A percentile compares a stretch with the other conserved stretches of the same genome.
Evolutionary conservation across 1,284 basidiomycete species (phyloP).

Genomic region (Ustilago cynodontis): DNA sequence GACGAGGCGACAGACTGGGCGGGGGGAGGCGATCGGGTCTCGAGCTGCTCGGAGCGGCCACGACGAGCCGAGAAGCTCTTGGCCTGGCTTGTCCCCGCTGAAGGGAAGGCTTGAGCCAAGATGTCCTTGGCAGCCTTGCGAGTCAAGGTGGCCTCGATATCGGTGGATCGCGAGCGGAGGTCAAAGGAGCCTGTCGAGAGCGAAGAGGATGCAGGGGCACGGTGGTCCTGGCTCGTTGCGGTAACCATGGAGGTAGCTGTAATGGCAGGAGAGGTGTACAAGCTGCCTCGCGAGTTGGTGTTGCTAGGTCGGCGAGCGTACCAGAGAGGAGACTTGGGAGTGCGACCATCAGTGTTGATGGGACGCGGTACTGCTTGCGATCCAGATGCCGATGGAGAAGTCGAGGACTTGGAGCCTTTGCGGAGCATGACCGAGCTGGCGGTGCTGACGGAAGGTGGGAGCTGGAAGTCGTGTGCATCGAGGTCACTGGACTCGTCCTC

Average conservation of each 20-base stretch:
- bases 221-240: slow-evolving; percentile 37
- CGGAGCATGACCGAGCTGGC: slow-evolving; percentile 55
- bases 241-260: slow-evolving; percentile 54
- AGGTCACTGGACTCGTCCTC: slow-evolving; percentile 60
- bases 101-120: slow-evolving; percentile 29
- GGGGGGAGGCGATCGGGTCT: slow-evolving; percentile 50
- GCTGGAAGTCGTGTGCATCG: slow-evolving; percentile 54
- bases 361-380: slow-evolving; percentile 25
- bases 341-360: slow-evolving; percentile 37
- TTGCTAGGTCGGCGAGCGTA: slow-evolving; percentile 58
- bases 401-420: slow-evolving; percentile 36
- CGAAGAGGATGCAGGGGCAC: slow-evolving; percentile 9
- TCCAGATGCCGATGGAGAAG: slow-evolving; percentile 11
- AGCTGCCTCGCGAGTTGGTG: slow-evolving; percentile 58
- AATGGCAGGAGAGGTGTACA: slow-evolving; percentile 59
- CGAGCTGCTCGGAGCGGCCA: slow-evolving; percentile 33
- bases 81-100: slow-evolving; percentile 18
- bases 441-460: slow-evolving; percentile 58
- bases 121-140: slow-evolving; percentile 48
- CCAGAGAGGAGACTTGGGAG: slow-evolving; percentile 53
- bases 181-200: slow-evolving; percentile 15
- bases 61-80: slow-evolving; percentile 27
- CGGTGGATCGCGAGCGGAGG: slow-evolving; percentile 18
- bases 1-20: slow-evolving; percentile 56
- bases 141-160: slow-evolving; percentile 41